Evolutionary conservation across 2,329 filamentous ascomycete genomes (phyloP).

Genomic region (Cercospora citrullina): DNA sequence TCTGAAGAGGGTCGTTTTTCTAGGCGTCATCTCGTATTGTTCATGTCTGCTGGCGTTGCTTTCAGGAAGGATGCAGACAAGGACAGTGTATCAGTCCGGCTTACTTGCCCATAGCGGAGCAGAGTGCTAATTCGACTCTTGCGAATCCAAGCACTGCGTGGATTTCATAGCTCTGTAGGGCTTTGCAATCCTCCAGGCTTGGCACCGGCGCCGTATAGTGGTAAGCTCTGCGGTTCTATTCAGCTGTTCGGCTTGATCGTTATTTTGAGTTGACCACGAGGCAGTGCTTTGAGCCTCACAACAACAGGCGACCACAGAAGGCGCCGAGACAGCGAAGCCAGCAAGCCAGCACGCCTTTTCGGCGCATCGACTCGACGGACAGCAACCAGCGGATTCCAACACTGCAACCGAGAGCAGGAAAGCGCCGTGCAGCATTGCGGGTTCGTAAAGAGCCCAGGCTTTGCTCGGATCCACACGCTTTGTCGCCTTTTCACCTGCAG

Average conservation of each 20-base stretch:
- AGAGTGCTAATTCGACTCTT: neutral
- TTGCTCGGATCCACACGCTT: neutral
- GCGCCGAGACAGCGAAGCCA: neutral
- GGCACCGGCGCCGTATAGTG: neutral
- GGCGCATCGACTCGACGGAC: neutral
- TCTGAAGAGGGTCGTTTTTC: neutral
- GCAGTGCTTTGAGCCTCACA: neutral
- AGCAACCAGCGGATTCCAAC: neutral
- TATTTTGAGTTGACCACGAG: neutral
- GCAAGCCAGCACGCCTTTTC: neutral
- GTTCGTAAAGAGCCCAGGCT: neutral
- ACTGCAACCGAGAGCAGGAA: neutral
- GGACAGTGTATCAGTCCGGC: neutral
- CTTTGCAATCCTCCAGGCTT: neutral
- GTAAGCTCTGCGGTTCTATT: neutral
- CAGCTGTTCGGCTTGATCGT: neutral
- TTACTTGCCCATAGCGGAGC: neutral
- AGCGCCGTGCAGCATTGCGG: neutral
- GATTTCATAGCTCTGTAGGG: neutral
- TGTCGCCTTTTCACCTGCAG: neutral
- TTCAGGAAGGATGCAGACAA: neutral
- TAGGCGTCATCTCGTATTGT: neutral
- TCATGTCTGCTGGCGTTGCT: neutral
- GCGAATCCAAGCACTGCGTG: neutral
- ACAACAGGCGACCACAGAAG: neutral